Percentiles rank a stretch among this genome's conserved stretches.
These are phyloP conservation scores for Aspergillus intermedius DNA, from an alignment of 2,329 filamentous ascomycete species.

Conservation along the genomic window DNA sequence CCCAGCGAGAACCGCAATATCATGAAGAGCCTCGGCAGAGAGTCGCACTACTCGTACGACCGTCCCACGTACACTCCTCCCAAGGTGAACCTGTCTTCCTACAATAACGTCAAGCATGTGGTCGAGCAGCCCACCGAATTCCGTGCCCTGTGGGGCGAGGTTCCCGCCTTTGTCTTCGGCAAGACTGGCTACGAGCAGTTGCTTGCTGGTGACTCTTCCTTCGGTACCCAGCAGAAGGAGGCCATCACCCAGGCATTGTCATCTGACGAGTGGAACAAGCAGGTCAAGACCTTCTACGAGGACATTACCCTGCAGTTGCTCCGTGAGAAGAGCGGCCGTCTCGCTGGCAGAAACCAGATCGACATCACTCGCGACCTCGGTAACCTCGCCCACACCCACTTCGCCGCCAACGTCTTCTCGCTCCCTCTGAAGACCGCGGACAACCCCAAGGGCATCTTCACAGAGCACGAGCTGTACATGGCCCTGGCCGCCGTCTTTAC, in stretches of 20 bases:
- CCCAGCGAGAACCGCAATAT: conserved; percentile 68
- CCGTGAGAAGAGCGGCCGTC: conserved; percentile 56
- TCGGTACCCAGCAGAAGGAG: conserved; percentile 47
- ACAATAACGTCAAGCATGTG: conserved; percentile 56
- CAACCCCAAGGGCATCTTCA: conserved; percentile 47
- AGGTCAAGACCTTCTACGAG: conserved; percentile 62
- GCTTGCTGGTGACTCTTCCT: conserved; percentile 47
- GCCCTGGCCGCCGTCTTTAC: conserved; percentile 61
- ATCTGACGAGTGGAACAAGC: conserved; percentile 54
- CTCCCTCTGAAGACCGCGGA: conserved; percentile 50
- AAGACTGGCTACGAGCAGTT: conserved; percentile 51
- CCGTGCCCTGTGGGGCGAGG: conserved; percentile 59
- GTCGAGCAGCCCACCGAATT: conserved; percentile 57
- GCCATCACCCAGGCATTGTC: conserved; percentile 55
- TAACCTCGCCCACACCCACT: conserved; percentile 51
- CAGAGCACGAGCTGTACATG: conserved; percentile 52
- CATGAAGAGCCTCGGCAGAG: conserved; percentile 60
- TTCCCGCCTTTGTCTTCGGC: conserved; percentile 58
- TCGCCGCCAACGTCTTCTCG: conserved; percentile 50
- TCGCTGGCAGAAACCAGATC: conserved; percentile 58
- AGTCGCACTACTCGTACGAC: conserved; percentile 62
- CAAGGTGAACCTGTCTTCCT: conserved; percentile 54
- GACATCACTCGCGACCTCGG: conserved; percentile 60
- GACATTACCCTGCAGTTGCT: conserved; percentile 58
- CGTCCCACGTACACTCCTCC: conserved; percentile 50